A percentile compares a stretch with the other conserved stretches of the same genome.
Conservation (phyloP, 176 grass and related monocot genomes). For the Phoenix dactylifera region DNA sequence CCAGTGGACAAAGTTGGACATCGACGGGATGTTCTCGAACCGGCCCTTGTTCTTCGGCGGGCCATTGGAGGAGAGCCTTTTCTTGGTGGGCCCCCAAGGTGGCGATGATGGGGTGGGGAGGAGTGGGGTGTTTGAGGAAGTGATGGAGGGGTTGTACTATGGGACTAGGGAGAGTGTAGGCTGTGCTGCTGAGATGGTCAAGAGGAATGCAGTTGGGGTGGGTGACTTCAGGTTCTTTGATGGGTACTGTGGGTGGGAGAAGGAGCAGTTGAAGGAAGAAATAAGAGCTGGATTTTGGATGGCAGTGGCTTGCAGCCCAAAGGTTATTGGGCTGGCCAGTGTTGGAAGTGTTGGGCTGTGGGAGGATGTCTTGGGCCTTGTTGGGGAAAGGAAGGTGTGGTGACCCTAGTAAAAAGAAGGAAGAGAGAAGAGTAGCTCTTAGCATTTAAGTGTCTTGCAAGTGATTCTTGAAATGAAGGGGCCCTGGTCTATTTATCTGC, state of each 20-base stretch:
- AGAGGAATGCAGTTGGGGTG: conserved; percentile 50
- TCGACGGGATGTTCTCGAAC: conserved; percentile 40
- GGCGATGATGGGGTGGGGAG: conserved; percentile 13
- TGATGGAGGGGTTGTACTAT: conserved; percentile 70
- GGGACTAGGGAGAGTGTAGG: conserved; percentile 67
- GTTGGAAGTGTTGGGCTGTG: conserved; percentile 46
- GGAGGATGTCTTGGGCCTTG: conserved; percentile 72
- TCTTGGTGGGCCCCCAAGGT: conserved; percentile 42
- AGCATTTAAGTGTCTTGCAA: no score
- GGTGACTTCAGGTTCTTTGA: conserved; percentile 81
- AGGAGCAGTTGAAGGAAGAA: conserved; percentile 65
- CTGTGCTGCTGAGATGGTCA: conserved; percentile 77
- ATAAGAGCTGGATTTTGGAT: conserved; percentile 53
- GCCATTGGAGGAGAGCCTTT: conserved; percentile 68
- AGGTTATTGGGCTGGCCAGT: conserved; percentile 36
- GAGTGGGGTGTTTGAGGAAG: conserved; percentile 81
- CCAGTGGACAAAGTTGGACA: conserved; percentile 39
- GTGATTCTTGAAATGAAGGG: no score
- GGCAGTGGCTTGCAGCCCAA: conserved; percentile 78
- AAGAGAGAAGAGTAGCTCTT: no score
- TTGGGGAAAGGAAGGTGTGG: conserved; percentile 57
- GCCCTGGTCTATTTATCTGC: no score
- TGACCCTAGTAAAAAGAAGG: neutral
- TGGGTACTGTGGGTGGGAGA: conserved; percentile 80
- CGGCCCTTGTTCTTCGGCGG: conserved; percentile 87